phyloP scores from a whole-genome alignment of 208 protist species.

The Strigomonas galati region DNA sequence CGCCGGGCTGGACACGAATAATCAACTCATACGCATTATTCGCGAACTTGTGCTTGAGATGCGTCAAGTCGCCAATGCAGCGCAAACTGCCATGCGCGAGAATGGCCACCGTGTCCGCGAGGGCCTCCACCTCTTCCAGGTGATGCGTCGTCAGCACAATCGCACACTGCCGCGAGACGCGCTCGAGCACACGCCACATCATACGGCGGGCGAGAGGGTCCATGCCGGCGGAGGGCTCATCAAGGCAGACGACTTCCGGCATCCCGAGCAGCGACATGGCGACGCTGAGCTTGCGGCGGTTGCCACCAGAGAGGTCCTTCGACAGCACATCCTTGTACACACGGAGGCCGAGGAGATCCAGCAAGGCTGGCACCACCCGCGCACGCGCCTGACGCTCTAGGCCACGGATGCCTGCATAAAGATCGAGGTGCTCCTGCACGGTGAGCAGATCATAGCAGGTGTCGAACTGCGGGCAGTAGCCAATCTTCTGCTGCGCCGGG shows the following conservation, averaged over 20 bases:
- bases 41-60: conserved; percentile 82
- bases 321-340: conserved; percentile 32
- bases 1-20: conserved; percentile 27
- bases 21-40: conserved; percentile 53
- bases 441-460: conserved; percentile 85
- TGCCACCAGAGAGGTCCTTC: conserved; percentile 65
- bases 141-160: conserved; percentile 91
- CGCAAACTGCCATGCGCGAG: conserved; percentile 86
- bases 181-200: conserved; percentile 76
- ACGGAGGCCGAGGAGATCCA: conserved; percentile 40
- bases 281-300: conserved; percentile 79
- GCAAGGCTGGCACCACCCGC: conserved; percentile 27
- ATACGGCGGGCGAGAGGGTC: conserved; percentile 74
- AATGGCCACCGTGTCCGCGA: conserved; percentile 82
- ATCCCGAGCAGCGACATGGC: conserved; percentile 84
- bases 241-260: conserved; percentile 66
- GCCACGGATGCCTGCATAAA: conserved; percentile 73
- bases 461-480: conserved; percentile 95
- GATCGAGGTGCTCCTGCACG: conserved; percentile 83
- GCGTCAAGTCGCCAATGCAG: conserved; percentile 82
- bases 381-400: conserved; percentile 16
- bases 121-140: conserved; percentile 90
- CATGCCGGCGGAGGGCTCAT: conserved; percentile 89
- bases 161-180: conserved; percentile 56
- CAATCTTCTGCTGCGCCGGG: conserved; percentile 55